Evolutionary conservation across 306 rosid species (phyloP).

Genomic region (Casuarina equisetifolia): DNA sequence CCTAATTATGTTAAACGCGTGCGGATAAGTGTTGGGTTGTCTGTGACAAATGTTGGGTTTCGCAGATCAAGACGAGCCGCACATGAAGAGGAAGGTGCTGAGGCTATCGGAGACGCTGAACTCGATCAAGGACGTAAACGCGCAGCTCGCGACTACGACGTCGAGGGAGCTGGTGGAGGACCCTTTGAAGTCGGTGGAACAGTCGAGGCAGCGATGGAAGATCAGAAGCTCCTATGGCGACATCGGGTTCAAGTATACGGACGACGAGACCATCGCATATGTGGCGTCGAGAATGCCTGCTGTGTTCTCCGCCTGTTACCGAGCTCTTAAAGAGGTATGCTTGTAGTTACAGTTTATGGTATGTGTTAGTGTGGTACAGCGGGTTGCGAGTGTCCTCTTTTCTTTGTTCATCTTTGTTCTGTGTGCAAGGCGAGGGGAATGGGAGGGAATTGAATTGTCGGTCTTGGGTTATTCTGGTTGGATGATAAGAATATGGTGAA

Average conservation of each 20-base stretch:
- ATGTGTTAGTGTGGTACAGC: background rate
- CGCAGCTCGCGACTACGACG: constrained; percentile 55
- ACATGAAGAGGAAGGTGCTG: constrained; percentile 79
- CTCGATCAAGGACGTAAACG: constrained; percentile 66
- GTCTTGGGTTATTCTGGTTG: background rate
- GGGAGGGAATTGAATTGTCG: background rate
- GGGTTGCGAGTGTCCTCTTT: too few relatives aligned
- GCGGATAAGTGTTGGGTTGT: background rate
- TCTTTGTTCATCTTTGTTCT: too few relatives aligned
- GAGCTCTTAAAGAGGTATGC: constrained; percentile 86
- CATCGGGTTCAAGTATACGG: constrained; percentile 67
- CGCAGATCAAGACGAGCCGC: constrained; percentile 78
- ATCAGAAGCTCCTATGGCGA: constrained; percentile 86
- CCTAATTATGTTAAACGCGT: background rate
- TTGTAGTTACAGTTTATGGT: background rate
- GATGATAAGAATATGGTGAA: constrained; percentile 7
- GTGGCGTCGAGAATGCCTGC: constrained; percentile 97
- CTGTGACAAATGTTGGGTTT: background rate
- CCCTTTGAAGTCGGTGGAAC: constrained; percentile 62
- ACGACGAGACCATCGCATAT: constrained; percentile 81
- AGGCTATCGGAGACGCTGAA: constrained; percentile 71
- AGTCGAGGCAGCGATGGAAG: constrained; percentile 90
- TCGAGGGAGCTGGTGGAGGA: constrained; percentile 77
- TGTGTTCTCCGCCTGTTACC: constrained; percentile 83
- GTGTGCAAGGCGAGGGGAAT: too few relatives aligned